These are phyloP conservation scores for Leccinum subgranulosum DNA, from an alignment of 768 basidiomycete species.

Conservation along the genomic window DNA sequence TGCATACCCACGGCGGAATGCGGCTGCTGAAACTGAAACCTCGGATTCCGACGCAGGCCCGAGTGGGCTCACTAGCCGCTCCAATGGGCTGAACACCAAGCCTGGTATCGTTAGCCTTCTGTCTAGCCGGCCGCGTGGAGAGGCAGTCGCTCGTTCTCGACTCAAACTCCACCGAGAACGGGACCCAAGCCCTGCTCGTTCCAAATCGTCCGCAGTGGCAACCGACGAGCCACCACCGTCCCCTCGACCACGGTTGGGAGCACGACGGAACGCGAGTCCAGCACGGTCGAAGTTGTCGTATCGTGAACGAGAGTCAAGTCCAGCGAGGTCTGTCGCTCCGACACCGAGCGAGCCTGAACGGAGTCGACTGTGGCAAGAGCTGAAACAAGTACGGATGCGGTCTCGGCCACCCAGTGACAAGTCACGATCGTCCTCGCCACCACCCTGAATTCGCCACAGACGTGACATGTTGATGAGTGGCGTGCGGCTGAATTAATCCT, in stretches of 20 bases:
- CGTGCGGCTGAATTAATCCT: slow-evolving; percentile 11
- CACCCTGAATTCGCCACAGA: slow-evolving; percentile 29
- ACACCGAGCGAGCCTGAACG: slow-evolving; percentile 38
- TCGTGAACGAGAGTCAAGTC: slow-evolving; percentile 22
- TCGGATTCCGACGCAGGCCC: slow-evolving; percentile 31
- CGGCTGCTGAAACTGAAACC: slow-evolving; percentile 27
- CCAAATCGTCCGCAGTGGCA: slow-evolving; percentile 21
- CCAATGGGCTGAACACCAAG: slow-evolving; percentile 26
- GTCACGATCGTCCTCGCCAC: slow-evolving; percentile 38
- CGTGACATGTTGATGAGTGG: slow-evolving; percentile 9
- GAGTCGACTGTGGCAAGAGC: slow-evolving; percentile 53
- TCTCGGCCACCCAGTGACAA: slow-evolving; percentile 44
- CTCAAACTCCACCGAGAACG: slow-evolving; percentile 26
- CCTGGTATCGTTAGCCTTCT: slow-evolving; percentile 40
- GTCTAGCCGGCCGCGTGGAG: slow-evolving; percentile 30
- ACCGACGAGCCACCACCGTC: slow-evolving; percentile 25
- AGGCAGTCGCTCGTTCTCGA: slow-evolving; percentile 25
- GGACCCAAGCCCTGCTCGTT: slow-evolving; percentile 33
- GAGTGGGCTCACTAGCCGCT: slow-evolving; percentile 22
- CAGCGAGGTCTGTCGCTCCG: slow-evolving; percentile 24
- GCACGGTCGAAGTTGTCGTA: slow-evolving; percentile 32
- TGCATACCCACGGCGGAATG: slow-evolving; percentile 29
- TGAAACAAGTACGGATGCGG: slow-evolving; percentile 47
- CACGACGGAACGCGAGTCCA: slow-evolving; percentile 40
- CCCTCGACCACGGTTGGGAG: slow-evolving; percentile 34